Conservation (phyloP, 176 grass and related monocot species). For the Oropetium thomaeum region DNA sequence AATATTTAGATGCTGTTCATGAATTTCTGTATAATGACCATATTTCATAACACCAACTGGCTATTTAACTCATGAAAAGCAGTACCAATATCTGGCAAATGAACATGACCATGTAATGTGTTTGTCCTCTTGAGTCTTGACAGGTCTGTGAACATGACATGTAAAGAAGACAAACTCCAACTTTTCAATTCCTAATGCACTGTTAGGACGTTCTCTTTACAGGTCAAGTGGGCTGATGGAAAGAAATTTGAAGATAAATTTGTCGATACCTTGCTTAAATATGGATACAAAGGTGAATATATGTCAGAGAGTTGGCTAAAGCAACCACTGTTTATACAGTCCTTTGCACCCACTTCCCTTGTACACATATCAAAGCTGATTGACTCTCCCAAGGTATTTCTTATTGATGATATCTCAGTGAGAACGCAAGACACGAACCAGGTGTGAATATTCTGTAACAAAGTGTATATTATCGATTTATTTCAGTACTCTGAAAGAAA, state of each 20-base stretch:
- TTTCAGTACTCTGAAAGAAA: slow-evolving; percentile 14
- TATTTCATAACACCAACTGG: neutral
- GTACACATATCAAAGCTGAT: slow-evolving; percentile 76
- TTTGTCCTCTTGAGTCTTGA: neutral
- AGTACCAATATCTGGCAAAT: neutral
- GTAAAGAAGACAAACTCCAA: neutral
- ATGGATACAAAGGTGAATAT: slow-evolving; percentile 89
- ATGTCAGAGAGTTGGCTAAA: slow-evolving; percentile 83
- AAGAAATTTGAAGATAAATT: slow-evolving; percentile 95
- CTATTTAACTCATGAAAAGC: slow-evolving; percentile 5
- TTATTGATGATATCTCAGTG: slow-evolving; percentile 63
- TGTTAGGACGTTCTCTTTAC: slow-evolving; percentile 28
- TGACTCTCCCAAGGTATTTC: slow-evolving; percentile 77
- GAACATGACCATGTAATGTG: neutral
- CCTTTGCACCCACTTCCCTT: slow-evolving; percentile 86
- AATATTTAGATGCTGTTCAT: neutral
- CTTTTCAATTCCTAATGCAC: slow-evolving; percentile 23
- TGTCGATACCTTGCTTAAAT: slow-evolving; percentile 73
- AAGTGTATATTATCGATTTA: neutral
- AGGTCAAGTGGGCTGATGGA: slow-evolving; percentile 87
- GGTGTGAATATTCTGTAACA: slow-evolving; percentile 39
- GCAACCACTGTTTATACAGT: slow-evolving; percentile 93
- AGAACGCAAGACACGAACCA: slow-evolving; percentile 96
- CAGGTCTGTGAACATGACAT: neutral
- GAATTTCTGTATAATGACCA: slow-evolving; percentile 5